Conservation (phyloP, 257 asterid species). For the Ilex aquifolium region DNA sequence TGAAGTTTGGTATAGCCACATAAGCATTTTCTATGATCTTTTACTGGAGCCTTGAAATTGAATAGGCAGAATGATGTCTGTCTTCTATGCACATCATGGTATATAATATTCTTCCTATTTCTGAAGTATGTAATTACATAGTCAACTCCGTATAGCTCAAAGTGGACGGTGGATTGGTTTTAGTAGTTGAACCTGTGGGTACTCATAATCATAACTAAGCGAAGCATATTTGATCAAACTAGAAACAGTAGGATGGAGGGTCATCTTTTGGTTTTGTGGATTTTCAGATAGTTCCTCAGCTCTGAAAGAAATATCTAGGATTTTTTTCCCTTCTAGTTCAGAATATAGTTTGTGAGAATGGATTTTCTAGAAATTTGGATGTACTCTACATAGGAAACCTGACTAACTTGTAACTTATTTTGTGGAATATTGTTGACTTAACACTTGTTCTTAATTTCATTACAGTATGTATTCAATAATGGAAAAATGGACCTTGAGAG, state of each 20-base stretch:
- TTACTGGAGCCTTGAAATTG: neutral
- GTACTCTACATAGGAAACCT: no score
- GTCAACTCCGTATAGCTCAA: neutral
- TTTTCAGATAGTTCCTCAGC: no score
- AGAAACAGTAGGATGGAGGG: no score
- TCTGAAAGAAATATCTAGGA: no score
- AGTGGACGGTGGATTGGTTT: neutral
- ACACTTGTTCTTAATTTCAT: conserved; percentile 11
- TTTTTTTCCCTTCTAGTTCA: no score
- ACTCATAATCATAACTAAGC: no score
- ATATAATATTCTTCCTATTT: neutral
- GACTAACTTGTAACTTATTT: no score
- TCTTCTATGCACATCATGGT: no score
- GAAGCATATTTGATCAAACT: no score
- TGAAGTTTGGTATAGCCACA: neutral
- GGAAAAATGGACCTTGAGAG: conserved; percentile 80
- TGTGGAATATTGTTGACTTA: neutral
- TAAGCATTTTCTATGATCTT: neutral
- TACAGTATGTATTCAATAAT: conserved; percentile 80
- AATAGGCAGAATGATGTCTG: neutral
- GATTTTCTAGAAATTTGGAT: no score
- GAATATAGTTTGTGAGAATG: no score
- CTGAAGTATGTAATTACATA: neutral
- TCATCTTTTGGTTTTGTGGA: no score
- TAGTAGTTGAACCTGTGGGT: neutral